Conservation (phyloP, 116 monocot genomes). For the Posidonia oceanica region DNA sequence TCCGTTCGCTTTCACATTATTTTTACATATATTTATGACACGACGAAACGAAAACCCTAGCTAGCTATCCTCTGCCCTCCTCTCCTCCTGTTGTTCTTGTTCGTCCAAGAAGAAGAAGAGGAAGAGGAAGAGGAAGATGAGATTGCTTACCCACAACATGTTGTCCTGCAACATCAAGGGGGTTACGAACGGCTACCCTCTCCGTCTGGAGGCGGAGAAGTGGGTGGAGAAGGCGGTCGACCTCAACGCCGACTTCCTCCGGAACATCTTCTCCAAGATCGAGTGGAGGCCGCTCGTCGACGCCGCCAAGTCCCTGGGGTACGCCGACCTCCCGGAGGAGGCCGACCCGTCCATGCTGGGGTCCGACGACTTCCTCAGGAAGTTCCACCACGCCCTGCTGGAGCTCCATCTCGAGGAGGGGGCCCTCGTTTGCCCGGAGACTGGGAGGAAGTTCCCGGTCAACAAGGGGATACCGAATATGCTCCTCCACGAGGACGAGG, state of each 20-base stretch:
- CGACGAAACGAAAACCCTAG: too few species aligned
- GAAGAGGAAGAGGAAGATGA: slow-evolving; percentile 13
- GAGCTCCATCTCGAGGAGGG: slow-evolving; percentile 73
- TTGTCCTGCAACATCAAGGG: slow-evolving; percentile 58
- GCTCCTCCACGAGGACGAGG: slow-evolving; percentile 68
- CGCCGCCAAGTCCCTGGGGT: slow-evolving; percentile 22
- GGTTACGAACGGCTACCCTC: slow-evolving; percentile 48
- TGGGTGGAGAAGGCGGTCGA: slow-evolving; percentile 43
- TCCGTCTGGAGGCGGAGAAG: slow-evolving; percentile 37
- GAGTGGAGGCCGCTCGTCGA: slow-evolving; percentile 37
- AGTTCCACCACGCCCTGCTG: slow-evolving; percentile 68
- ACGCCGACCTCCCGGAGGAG: slow-evolving; percentile 27
- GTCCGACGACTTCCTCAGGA: slow-evolving; percentile 44
- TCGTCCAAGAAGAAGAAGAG: too few species aligned
- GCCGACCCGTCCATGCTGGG: slow-evolving; percentile 38
- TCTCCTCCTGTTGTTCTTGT: neutral
- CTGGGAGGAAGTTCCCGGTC: slow-evolving; percentile 49
- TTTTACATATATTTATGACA: too few species aligned
- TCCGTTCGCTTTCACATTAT: too few species aligned
- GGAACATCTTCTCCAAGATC: slow-evolving; percentile 44
- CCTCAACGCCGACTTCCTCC: slow-evolving; percentile 59
- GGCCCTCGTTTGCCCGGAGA: slow-evolving; percentile 61
- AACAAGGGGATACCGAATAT: slow-evolving; percentile 70
- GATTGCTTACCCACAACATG: slow-evolving; percentile 74
- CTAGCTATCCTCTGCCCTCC: neutral